These are phyloP conservation scores for Fraxinus cuspidata DNA, from an alignment of 257 asterid genomes.

Conservation along the genomic window DNA sequence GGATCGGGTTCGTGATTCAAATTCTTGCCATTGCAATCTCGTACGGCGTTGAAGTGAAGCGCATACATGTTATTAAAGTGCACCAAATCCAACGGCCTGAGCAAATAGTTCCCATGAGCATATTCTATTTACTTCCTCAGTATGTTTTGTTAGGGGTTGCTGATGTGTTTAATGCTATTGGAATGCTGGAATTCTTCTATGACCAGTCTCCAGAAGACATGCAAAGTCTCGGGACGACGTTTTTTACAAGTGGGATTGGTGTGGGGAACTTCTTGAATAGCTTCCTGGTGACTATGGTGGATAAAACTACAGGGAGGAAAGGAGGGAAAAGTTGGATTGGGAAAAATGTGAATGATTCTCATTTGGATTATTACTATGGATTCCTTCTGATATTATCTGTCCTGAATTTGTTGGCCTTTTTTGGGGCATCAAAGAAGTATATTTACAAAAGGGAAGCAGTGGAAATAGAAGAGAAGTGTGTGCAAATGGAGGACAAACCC, in stretches of 20 bases:
- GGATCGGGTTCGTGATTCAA: slow-evolving; percentile 66
- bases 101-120: slow-evolving; percentile 69
- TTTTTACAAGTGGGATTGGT: slow-evolving; percentile 84
- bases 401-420: slow-evolving; percentile 48
- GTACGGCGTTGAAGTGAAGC: slow-evolving; percentile 44
- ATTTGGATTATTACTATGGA: slow-evolving; percentile 71
- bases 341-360: slow-evolving; percentile 74
- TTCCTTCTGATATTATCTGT: slow-evolving; percentile 54
- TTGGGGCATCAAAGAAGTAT: slow-evolving; percentile 62
- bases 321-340: slow-evolving; percentile 89
- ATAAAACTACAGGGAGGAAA: slow-evolving; percentile 51
- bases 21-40: slow-evolving; percentile 61
- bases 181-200: slow-evolving; percentile 75
- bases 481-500: slow-evolving; percentile 44
- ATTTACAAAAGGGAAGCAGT: slow-evolving; percentile 62
- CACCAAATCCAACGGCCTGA: slow-evolving; percentile 34
- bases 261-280: slow-evolving; percentile 86
- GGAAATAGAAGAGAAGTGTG: slow-evolving; percentile 39
- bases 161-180: slow-evolving; percentile 80
- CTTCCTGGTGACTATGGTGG: slow-evolving; percentile 72
- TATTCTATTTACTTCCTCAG: slow-evolving; percentile 65
- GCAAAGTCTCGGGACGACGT: slow-evolving; percentile 86
- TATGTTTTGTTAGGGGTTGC: slow-evolving; percentile 67
- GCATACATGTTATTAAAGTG: slow-evolving; percentile 38
- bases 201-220: slow-evolving; percentile 87